These are phyloP conservation scores for Linderina pennispora DNA, from an alignment of 192 early-diverging fungal genomes.

Conservation along the genomic window DNA sequence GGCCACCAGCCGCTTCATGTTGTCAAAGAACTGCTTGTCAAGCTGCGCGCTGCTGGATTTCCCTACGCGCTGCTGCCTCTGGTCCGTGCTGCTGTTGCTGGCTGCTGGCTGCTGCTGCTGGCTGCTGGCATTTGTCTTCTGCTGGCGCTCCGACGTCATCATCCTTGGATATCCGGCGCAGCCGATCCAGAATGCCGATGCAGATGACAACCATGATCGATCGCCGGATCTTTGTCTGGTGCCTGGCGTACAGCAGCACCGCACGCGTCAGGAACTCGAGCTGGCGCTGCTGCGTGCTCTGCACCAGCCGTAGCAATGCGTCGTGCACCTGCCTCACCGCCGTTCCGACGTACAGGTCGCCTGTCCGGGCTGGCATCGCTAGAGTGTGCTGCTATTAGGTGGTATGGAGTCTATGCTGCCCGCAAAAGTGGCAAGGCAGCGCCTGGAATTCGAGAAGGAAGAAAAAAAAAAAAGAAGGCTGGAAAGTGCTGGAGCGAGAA, in stretches of 20 bases:
- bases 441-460: neutral
- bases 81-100: neutral
- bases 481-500: neutral
- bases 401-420: too few relatives aligned
- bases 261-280: slow-evolving; percentile 18
- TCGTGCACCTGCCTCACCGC: slow-evolving; percentile 21
- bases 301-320: slow-evolving; percentile 22
- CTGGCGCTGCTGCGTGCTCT: slow-evolving; percentile 20
- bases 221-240: slow-evolving; percentile 27
- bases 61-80: slow-evolving; percentile 1
- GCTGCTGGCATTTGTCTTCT: too few relatives aligned
- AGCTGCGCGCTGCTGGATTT: slow-evolving; percentile 31
- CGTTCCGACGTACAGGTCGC: slow-evolving; percentile 27
- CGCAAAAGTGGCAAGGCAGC: too few relatives aligned
- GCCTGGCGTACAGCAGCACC: slow-evolving; percentile 28
- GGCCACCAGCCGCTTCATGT: slow-evolving; percentile 62
- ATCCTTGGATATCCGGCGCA: slow-evolving; percentile 24
- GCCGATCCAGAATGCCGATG: slow-evolving; percentile 16
- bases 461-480: slow-evolving; percentile 2
- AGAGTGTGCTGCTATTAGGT: too few relatives aligned
- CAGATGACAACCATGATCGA: slow-evolving; percentile 27
- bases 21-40: slow-evolving; percentile 51
- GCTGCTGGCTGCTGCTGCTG: neutral
- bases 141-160: slow-evolving; percentile 22
- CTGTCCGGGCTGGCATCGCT: slow-evolving; percentile 29